phyloP scores from a whole-genome alignment of 164 flowering plant species.

The Dillenia turbinata region DNA sequence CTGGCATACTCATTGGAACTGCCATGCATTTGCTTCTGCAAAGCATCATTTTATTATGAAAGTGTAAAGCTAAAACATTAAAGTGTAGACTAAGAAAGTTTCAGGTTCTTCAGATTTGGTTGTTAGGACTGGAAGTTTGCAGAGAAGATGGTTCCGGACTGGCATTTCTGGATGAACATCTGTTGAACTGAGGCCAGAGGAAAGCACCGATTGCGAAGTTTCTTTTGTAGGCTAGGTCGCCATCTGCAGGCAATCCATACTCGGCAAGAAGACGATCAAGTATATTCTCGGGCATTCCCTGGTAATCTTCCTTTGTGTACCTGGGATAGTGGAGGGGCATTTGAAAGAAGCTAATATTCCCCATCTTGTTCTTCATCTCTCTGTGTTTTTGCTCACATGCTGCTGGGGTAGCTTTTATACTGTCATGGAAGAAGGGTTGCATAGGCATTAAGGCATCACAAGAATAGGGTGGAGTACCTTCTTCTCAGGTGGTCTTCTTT shows the following conservation, averaged over 20 bases:
- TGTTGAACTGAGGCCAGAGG: constrained; percentile 37
- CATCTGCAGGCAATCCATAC: constrained; percentile 39
- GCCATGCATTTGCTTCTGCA: too few relatives aligned
- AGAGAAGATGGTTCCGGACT: too few relatives aligned
- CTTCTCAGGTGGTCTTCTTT: neutral
- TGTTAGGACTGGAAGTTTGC: too few relatives aligned
- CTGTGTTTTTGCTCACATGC: neutral
- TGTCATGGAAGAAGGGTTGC: neutral
- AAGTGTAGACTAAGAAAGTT: too few relatives aligned
- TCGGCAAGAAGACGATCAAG: constrained; percentile 44
- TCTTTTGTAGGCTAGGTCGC: constrained; percentile 47
- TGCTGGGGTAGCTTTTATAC: constrained; percentile 9
- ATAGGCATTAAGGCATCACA: constrained; percentile 18
- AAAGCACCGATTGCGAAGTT: constrained; percentile 67
- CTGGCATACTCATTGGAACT: too few relatives aligned
- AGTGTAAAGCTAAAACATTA: too few relatives aligned
- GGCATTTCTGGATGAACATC: neutral
- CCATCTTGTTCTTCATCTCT: constrained; percentile 22
- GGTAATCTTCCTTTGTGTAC: constrained; percentile 49
- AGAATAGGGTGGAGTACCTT: constrained; percentile 21
- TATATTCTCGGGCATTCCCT: constrained; percentile 52
- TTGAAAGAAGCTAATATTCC: constrained; percentile 23
- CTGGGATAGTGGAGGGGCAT: constrained; percentile 72
- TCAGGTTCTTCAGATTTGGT: too few relatives aligned
- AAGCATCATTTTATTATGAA: too few relatives aligned